Base-by-base conservation (phyloP, 495 filamentous ascomycete species). In the Podospora pseudopauciseta region DNA sequence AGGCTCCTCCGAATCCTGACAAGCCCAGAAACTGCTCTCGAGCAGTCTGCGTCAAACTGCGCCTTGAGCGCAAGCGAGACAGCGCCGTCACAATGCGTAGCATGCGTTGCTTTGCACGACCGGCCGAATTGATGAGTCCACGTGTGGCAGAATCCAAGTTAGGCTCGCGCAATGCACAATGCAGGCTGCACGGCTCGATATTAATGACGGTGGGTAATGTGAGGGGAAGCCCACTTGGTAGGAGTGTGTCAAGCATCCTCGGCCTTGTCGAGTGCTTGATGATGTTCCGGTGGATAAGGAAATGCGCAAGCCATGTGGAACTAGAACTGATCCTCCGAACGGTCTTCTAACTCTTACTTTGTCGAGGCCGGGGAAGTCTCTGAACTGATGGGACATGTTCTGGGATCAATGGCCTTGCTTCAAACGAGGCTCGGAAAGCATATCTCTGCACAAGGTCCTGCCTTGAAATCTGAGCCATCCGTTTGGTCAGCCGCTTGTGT, bases 121-220 rank as follows among this genome's bases (percentile, higher is more conserved):
- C 13, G 15, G 16, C 7, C 23, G 13, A 49, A 57, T 27, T 57
- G 19, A 15, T 49, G 39, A 49, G 39, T 49, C 39, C 39, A 49
- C 39, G 39, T 49, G 39, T 49, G 39, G 59, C n/a, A 61, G 27
- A 26, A 28, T 39, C 18, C 32, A 32, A 57, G 32, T 67, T 60
- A 65, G 66, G 70, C 23, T 32, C 30, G 19, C 26, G 60, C 67
- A 23, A 74, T 76, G 74, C 72, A 72, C 67, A 23, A 74, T 76
- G 74, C 72, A 71, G 62, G 61, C 66, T 63, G 58, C 68, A 61
- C 74, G 72, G 74, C 65, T 67, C 39, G 74, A 76, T 74, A 76
- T 73, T 76, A 71, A 71, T 72, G 74, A 72, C 69, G 68, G 63
- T 64, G 66, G 49, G 68, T 60, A 23, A 64, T 64, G 62, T 66